These are phyloP conservation scores for Xerophyta viscosa DNA, from an alignment of 106 monocot genomes.

Conservation along the genomic window DNA sequence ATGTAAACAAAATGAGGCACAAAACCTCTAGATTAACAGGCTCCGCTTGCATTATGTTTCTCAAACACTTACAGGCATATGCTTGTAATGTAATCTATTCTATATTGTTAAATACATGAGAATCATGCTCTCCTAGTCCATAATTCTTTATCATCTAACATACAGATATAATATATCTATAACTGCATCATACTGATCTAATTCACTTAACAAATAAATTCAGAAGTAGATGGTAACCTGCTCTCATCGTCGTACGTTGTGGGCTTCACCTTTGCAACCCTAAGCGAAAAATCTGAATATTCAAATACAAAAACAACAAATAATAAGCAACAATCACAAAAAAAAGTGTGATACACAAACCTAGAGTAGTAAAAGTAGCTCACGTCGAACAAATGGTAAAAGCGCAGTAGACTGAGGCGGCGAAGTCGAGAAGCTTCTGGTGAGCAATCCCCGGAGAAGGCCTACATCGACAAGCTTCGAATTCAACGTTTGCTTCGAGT, in stretches of 20 bases:
- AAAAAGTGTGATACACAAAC: not conserved
- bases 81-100: no score
- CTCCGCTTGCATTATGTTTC: no score
- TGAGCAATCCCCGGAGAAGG: not conserved
- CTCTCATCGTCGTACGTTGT: conserved; percentile 39
- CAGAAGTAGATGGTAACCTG: conserved; percentile 14
- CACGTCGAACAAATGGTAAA: conserved; percentile 1
- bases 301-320: not conserved
- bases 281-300: conserved; percentile 45
- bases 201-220: not conserved
- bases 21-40: no score
- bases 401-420: conserved; percentile 2
- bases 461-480: no score
- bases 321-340: not conserved
- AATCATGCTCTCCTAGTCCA: no score
- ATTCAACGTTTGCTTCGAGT: not conserved
- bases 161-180: no score
- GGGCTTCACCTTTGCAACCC: conserved; percentile 43
- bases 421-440: not conserved
- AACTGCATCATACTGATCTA: no score
- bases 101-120: no score
- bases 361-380: not conserved
- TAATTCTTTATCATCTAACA: no score
- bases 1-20: no score
- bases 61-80: no score